Percentiles rank a stretch among this genome's conserved stretches.
Evolutionary conservation across 139 green algal species (phyloP).

Genomic region (Trebouxia sp.): DNA sequence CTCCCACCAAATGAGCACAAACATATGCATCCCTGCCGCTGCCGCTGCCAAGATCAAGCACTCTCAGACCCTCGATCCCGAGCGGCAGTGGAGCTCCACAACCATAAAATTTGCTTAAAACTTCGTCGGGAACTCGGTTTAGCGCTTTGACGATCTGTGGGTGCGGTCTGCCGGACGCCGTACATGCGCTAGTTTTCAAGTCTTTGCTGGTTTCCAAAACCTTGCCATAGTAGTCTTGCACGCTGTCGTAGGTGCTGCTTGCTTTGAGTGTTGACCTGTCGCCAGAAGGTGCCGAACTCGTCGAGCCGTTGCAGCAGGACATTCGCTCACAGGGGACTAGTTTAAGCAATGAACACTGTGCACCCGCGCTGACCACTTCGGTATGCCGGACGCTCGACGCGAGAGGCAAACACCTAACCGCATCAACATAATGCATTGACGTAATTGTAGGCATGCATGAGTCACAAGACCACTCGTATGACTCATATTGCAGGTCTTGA

Average conservation of each 20-base stretch:
- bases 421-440: no score
- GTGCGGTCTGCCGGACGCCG: slow-evolving; percentile 64
- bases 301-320: not conserved
- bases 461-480: no score
- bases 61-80: slow-evolving; percentile 72
- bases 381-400: no score
- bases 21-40: slow-evolving; percentile 95
- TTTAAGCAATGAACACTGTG: no score
- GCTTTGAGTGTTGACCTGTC: not conserved
- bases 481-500: no score
- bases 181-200: slow-evolving; percentile 90
- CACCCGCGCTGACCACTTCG: no score
- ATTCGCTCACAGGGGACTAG: not conserved
- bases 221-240: slow-evolving; percentile 89
- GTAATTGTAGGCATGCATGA: no score
- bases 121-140: slow-evolving; percentile 41
- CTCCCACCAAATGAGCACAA: slow-evolving; percentile 84
- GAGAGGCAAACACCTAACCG: no score
- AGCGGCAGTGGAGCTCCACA: slow-evolving; percentile 90
- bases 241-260: slow-evolving; percentile 34
- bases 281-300: not conserved
- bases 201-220: slow-evolving; percentile 63
- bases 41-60: slow-evolving; percentile 85
- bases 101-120: slow-evolving; percentile 85
- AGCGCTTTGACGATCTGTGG: slow-evolving; percentile 34